Evolutionary conservation across 805 yeast species (phyloP).

Genomic region (Hanseniaspora pseudoguilliermondii): DNA sequence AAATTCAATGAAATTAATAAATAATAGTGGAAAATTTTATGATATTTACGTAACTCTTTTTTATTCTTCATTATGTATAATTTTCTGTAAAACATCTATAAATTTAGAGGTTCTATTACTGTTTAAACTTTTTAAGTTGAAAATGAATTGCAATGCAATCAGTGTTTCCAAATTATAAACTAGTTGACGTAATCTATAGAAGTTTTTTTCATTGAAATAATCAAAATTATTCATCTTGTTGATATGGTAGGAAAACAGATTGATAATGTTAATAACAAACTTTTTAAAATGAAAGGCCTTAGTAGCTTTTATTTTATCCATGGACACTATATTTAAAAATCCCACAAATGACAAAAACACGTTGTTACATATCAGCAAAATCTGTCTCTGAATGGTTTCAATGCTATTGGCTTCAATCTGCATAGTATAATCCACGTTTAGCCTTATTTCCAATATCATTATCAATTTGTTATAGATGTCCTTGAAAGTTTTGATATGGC

Average conservation of each 20-base stretch:
- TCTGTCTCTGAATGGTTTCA: slow-evolving; percentile 19
- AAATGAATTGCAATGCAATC: neutral
- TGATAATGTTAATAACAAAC: neutral
- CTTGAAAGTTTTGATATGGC: slow-evolving; percentile 14
- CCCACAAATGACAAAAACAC: slow-evolving; percentile 18
- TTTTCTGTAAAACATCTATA: neutral
- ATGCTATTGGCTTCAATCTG: slow-evolving; percentile 18
- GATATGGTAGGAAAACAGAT: neutral
- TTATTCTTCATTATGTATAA: neutral
- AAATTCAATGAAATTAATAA: slow-evolving; percentile 29
- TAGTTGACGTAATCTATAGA: neutral
- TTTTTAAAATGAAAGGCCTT: neutral
- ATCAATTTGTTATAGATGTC: slow-evolving; percentile 21
- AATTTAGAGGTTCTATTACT: neutral
- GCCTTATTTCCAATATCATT: slow-evolving; percentile 24
- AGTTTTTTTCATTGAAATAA: neutral
- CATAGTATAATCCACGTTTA: slow-evolving; percentile 24
- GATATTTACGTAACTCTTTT: neutral
- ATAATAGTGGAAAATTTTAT: neutral
- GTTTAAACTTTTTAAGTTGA: neutral
- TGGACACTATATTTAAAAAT: slow-evolving; percentile 6
- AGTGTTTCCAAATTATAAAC: neutral
- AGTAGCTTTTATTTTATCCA: neutral
- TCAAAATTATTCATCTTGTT: neutral
- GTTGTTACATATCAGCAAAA: slow-evolving; percentile 15